phyloP scores from a whole-genome alignment of 441 rosid species.

The Adansonia grandidieri region DNA sequence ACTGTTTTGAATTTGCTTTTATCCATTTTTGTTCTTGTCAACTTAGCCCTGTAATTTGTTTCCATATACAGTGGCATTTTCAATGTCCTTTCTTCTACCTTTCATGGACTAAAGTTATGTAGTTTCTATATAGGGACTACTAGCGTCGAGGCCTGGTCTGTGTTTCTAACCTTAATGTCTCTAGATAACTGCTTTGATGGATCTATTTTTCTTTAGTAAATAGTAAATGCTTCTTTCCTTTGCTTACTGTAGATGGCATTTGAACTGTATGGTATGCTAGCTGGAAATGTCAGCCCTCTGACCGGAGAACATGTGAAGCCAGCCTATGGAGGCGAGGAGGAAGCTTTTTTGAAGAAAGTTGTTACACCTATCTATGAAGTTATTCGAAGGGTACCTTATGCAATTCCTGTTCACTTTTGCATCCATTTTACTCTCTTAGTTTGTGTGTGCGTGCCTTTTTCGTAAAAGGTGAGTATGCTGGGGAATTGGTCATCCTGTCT shows the following conservation, averaged over 20 bases:
- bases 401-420: conserved; percentile 1
- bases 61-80: not conserved
- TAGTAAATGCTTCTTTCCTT: conserved; percentile 21
- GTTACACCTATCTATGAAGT: conserved; percentile 89
- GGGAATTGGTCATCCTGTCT: not conserved
- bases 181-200: not conserved
- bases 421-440: not conserved
- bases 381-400: conserved; percentile 61
- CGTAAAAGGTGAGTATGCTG: not conserved
- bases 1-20: not conserved
- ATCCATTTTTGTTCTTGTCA: not conserved
- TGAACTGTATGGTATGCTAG: conserved; percentile 94
- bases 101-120: not conserved
- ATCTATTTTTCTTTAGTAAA: conserved; percentile 12
- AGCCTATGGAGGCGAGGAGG: conserved; percentile 96
- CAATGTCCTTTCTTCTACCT: not conserved
- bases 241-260: conserved; percentile 79
- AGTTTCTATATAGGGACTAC: not conserved
- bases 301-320: conserved; percentile 97
- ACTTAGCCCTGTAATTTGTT: not conserved
- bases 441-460: not conserved
- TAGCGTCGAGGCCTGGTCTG: not conserved
- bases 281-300: conserved; percentile 95
- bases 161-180: conserved; percentile 2
- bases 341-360: conserved; percentile 90